Percentiles rank a stretch among this genome's conserved stretches.
Evolutionary conservation across 192 early-diverging fungal species (phyloP).

Genomic region (Chytriomyces sp.): DNA sequence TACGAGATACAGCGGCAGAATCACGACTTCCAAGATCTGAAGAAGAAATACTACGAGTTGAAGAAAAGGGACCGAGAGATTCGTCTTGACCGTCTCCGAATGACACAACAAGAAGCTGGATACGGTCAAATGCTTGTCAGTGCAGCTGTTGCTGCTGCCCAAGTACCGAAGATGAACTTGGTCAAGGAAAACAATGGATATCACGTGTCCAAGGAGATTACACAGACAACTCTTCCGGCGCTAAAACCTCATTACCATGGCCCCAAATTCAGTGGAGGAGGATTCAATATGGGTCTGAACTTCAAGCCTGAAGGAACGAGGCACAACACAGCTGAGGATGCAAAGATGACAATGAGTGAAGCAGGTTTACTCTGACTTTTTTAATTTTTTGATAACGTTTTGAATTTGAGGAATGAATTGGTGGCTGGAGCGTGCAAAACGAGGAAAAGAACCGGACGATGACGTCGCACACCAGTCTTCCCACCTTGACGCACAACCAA

Average conservation of each 20-base stretch:
- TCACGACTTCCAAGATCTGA: slow-evolving; percentile 57
- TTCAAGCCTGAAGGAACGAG: not conserved
- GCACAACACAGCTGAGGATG: not conserved
- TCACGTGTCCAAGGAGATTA: slow-evolving; percentile 2
- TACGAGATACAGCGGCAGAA: slow-evolving; percentile 58
- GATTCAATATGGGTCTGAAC: slow-evolving; percentile 45
- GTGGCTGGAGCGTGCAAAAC: too few relatives aligned
- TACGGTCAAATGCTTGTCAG: not conserved
- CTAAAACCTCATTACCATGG: slow-evolving; percentile 35
- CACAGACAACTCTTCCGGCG: not conserved
- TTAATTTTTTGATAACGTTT: too few relatives aligned
- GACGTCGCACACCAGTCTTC: too few relatives aligned
- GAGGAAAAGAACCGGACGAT: too few relatives aligned
- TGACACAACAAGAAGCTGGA: slow-evolving; percentile 5
- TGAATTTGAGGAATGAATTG: too few relatives aligned
- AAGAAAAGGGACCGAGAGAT: slow-evolving; percentile 34
- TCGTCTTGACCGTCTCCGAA: not conserved
- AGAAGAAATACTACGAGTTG: slow-evolving; percentile 57
- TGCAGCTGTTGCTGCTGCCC: not conserved
- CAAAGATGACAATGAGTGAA: too few relatives aligned
- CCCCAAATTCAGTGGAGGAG: slow-evolving; percentile 49
- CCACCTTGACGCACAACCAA: too few relatives aligned
- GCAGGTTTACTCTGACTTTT: too few relatives aligned
- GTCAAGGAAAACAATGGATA: not conserved
- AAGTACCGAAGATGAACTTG: not conserved